phyloP scores from a whole-genome alignment of 345 rosid genomes.

The Crucihimalaya himalaica region DNA sequence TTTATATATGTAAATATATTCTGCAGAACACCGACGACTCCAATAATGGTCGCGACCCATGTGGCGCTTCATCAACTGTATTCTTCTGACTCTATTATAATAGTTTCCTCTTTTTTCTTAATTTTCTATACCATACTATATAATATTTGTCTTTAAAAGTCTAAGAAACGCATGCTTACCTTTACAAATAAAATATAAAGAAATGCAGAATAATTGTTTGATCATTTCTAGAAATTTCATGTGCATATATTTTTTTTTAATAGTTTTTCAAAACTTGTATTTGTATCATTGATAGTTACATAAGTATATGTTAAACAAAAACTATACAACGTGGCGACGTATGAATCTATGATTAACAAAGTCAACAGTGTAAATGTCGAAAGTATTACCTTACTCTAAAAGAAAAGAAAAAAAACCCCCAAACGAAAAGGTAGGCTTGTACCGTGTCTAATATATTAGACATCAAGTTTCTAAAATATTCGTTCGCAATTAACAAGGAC shows the following conservation, averaged over 20 bases:
- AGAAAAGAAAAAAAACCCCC: neutral
- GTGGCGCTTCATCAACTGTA: constrained; percentile 32
- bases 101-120: neutral
- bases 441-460: neutral
- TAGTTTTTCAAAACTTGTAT: constrained; percentile 1
- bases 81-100: neutral
- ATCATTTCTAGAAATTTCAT: constrained; percentile 27
- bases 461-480: neutral
- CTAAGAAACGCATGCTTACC: constrained; percentile 29
- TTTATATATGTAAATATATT: constrained; percentile 4
- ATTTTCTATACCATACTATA: neutral
- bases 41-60: constrained; percentile 31
- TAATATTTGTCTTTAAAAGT: constrained; percentile 1
- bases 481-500: neutral
- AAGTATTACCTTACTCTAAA: neutral
- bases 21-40: constrained; percentile 22
- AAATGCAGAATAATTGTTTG: constrained; percentile 22
- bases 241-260: constrained; percentile 11
- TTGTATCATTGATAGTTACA: neutral
- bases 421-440: neutral
- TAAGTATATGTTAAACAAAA: neutral
- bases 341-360: constrained; percentile 11
- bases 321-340: constrained; percentile 19
- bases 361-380: constrained; percentile 21
- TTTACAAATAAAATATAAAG: neutral